These are phyloP conservation scores for Fusarium sp. DNA, from an alignment of 2,329 filamentous ascomycete species.

Conservation along the genomic window DNA sequence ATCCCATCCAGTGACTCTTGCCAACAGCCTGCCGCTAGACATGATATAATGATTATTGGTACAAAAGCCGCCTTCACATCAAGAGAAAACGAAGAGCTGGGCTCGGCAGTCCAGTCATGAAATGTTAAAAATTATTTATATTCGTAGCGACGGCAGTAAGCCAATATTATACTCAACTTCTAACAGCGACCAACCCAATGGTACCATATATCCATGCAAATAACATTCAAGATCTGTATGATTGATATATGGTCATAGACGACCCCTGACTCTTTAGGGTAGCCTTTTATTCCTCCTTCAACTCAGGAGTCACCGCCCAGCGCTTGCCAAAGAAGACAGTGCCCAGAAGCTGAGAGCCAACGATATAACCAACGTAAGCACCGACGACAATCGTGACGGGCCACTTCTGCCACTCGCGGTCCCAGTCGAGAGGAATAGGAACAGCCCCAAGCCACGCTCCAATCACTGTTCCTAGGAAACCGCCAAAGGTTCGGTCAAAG, in stretches of 20 bases:
- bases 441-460: conserved; percentile 95
- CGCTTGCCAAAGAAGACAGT: conserved; percentile 62
- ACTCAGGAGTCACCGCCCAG: conserved; percentile 49
- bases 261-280: not conserved
- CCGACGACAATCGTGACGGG: conserved; percentile 91
- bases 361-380: conserved; percentile 80
- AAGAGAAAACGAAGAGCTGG: not conserved
- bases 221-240: not conserved
- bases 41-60: not conserved
- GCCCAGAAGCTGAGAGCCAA: conserved; percentile 75
- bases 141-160: not conserved
- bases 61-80: not conserved
- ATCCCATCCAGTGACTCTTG: too few species aligned
- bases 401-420: conserved; percentile 99
- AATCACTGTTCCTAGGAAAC: conserved; percentile 78
- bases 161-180: conserved; percentile 2
- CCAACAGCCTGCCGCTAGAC: not conserved
- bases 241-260: not conserved
- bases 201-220: not conserved
- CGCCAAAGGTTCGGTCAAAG: conserved; percentile 87
- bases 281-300: conserved; percentile 50
- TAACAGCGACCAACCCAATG: not conserved
- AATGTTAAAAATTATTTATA: conserved; percentile 7
- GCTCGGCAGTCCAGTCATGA: not conserved
- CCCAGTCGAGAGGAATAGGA: conserved; percentile 97